Evolutionary conservation across 768 basidiomycete genomes (phyloP).

Genomic region (Pleurotus ostreatus): DNA sequence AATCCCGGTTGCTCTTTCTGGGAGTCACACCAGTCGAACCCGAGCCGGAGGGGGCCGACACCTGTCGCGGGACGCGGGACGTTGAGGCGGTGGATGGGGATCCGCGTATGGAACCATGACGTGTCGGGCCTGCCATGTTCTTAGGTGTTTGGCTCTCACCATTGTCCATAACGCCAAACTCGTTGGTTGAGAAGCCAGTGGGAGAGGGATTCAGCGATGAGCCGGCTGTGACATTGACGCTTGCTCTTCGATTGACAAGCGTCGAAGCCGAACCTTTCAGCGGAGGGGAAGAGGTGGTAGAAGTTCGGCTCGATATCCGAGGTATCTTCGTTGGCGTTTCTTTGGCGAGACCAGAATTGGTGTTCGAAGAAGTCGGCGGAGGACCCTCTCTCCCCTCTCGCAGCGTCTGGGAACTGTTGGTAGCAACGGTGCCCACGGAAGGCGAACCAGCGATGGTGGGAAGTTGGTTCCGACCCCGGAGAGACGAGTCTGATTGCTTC

Average conservation of each 20-base stretch:
- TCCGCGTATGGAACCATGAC: constrained; percentile 55
- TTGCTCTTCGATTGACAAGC: constrained; percentile 59
- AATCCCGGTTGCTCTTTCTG: constrained; percentile 74
- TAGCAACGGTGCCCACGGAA: constrained; percentile 66
- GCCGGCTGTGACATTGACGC: constrained; percentile 48
- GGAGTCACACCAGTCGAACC: constrained; percentile 42
- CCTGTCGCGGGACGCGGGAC: constrained; percentile 66
- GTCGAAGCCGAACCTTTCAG: constrained; percentile 49
- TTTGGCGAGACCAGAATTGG: constrained; percentile 52
- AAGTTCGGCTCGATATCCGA: constrained; percentile 83
- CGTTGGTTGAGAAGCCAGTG: constrained; percentile 50
- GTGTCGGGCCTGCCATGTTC: constrained; percentile 30
- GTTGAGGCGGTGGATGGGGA: constrained; percentile 57
- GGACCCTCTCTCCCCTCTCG: constrained; percentile 54
- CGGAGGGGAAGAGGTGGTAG: constrained; percentile 70
- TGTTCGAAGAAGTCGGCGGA: constrained; percentile 52
- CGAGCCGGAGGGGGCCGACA: constrained; percentile 39
- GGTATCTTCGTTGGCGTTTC: constrained; percentile 93
- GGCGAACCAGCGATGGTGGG: constrained; percentile 95
- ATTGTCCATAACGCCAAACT: constrained; percentile 79
- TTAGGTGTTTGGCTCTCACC: constrained; percentile 47
- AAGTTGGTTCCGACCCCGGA: constrained; percentile 70
- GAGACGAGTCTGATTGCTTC: constrained; percentile 80
- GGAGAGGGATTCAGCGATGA: constrained; percentile 69
- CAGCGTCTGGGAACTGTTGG: constrained; percentile 38